These are phyloP conservation scores for Anthostomella pinea DNA, from an alignment of 2,329 filamentous ascomycete species.

Conservation along the genomic window DNA sequence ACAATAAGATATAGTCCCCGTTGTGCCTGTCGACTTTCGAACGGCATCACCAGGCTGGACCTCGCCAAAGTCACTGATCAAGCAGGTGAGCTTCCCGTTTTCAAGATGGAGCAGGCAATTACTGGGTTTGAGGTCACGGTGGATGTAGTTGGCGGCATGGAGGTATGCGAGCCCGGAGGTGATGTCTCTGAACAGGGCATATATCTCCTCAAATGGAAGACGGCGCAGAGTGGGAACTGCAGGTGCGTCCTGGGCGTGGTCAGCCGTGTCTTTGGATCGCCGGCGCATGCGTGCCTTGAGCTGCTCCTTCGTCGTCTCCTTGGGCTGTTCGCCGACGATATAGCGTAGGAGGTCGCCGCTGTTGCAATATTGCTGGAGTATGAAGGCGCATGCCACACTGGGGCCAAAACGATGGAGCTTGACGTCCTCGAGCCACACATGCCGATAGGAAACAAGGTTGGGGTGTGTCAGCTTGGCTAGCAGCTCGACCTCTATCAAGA, in stretches of 20 bases:
- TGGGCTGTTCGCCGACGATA: constrained; percentile 66
- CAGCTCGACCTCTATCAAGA: constrained; percentile 88
- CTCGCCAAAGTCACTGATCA: constrained; percentile 98
- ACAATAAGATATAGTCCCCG: constrained; percentile 96
- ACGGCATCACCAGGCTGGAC: constrained; percentile 80
- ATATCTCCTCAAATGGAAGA: constrained; percentile 83
- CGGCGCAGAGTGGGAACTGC: constrained; percentile 39
- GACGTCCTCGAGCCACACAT: constrained; percentile 94
- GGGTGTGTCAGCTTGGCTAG: constrained; percentile 89
- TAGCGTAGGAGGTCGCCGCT: constrained; percentile 86
- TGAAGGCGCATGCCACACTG: constrained; percentile 90
- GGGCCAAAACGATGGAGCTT: constrained; percentile 83
- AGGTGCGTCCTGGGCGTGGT: constrained; percentile 53
- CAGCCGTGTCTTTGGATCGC: constrained; percentile 72
- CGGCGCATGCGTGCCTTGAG: constrained; percentile 85
- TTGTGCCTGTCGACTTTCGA: constrained; percentile 87
- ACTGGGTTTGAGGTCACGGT: constrained; percentile 91
- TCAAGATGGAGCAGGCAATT: constrained; percentile 87
- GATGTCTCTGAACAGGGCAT: constrained; percentile 94
- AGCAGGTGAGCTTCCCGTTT: constrained; percentile 67
- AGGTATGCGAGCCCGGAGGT: constrained; percentile 88
- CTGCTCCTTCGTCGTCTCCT: constrained; percentile 72
- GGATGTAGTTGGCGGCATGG: constrained; percentile 88
- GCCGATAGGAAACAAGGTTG: constrained; percentile 93
- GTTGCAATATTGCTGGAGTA: constrained; percentile 97